Percentiles rank a stretch among this genome's conserved stretches.
Conservation (phyloP, 495 filamentous ascomycete species). For the Talaromyces proteolyticus region DNA sequence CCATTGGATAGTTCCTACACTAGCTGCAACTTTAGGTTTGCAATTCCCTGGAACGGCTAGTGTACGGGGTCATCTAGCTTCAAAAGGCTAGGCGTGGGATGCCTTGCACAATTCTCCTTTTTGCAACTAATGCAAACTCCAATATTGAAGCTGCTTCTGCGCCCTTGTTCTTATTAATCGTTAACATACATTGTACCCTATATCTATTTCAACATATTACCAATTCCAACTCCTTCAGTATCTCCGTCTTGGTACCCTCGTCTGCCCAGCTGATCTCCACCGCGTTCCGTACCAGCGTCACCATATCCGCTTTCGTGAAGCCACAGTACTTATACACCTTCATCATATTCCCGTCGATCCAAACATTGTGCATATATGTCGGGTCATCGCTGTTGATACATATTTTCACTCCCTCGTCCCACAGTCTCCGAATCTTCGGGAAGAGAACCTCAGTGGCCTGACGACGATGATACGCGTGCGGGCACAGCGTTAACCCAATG, state of each 20-base stretch:
- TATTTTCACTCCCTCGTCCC: constrained; percentile 27
- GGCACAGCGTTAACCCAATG: constrained; percentile 36
- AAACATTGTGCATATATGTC: constrained; percentile 36
- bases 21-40: no score
- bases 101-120: no score
- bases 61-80: no score
- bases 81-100: no score
- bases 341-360: constrained; percentile 35
- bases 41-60: no score
- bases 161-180: no score
- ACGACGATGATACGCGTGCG: constrained; percentile 33
- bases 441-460: constrained; percentile 31
- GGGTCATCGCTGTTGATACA: constrained; percentile 38
- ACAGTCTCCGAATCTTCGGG: constrained; percentile 27
- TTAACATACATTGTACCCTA: no score
- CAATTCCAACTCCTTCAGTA: constrained; percentile 14
- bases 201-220: no score
- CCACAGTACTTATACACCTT: constrained; percentile 26
- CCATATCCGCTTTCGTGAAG: constrained; percentile 27
- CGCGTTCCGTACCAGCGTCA: constrained; percentile 25
- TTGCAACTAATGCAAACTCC: no score
- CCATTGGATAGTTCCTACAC: no score
- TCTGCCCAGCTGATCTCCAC: constrained; percentile 36
- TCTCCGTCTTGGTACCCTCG: constrained; percentile 16
- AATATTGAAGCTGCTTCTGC: no score